phyloP scores from a whole-genome alignment of 495 filamentous ascomycete genomes.

The Neurospora intermedia region DNA sequence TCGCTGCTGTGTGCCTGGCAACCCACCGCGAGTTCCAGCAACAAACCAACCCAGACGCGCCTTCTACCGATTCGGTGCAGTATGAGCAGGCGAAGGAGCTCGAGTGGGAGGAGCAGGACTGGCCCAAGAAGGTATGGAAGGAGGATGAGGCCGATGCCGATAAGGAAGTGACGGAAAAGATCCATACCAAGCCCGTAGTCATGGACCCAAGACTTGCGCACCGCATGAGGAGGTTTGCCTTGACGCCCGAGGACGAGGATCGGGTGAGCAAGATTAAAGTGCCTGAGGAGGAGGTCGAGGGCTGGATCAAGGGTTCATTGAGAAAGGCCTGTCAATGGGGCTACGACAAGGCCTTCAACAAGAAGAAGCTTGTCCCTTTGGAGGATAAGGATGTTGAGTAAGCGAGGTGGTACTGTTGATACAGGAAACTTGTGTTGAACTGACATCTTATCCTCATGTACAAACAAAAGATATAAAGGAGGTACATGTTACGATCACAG shows the following conservation, averaged over 20 bases:
- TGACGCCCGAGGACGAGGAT: slow-evolving; percentile 55
- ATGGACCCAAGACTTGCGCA: slow-evolving; percentile 66
- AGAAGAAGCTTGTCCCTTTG: slow-evolving; percentile 13
- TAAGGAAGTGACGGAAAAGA: slow-evolving; percentile 40
- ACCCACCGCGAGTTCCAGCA: slow-evolving; percentile 40
- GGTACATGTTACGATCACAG: background rate
- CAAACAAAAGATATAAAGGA: background rate
- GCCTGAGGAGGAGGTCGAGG: slow-evolving; percentile 57
- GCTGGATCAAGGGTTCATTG: slow-evolving; percentile 44
- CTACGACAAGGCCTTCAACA: slow-evolving; percentile 13
- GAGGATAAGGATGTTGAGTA: slow-evolving; percentile 18
- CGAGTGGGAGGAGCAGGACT: slow-evolving; percentile 68
- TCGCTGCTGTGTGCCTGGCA: slow-evolving; percentile 72
- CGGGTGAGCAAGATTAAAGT: slow-evolving; percentile 50
- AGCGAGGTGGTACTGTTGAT: background rate
- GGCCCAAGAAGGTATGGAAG: slow-evolving; percentile 73
- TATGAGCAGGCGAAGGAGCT: slow-evolving; percentile 67
- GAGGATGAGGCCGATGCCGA: slow-evolving; percentile 46
- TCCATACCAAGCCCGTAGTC: slow-evolving; percentile 68
- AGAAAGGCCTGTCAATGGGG: slow-evolving; percentile 36
- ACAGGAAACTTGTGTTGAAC: background rate
- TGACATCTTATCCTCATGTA: background rate
- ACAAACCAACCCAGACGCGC: slow-evolving; percentile 8
- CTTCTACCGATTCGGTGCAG: slow-evolving; percentile 12
- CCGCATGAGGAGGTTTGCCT: slow-evolving; percentile 71